Evolutionary conservation across 78 protist species (phyloP).

Genomic region (Cavenderia fasciculata): DNA sequence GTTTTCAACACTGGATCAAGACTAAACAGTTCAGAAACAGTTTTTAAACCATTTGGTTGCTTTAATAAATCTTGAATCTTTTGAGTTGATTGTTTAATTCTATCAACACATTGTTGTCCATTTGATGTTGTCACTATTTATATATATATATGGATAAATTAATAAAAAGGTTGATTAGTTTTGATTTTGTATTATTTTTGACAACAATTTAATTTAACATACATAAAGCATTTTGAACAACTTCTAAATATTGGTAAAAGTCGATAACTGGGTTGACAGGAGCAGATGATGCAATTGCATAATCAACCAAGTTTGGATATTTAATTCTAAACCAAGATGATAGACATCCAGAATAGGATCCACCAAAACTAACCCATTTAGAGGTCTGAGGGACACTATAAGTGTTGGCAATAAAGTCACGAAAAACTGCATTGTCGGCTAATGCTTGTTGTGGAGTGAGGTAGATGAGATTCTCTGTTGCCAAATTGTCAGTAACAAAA

Average conservation of each 20-base stretch:
- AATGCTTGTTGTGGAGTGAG: constrained; percentile 53
- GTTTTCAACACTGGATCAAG: constrained; percentile 14
- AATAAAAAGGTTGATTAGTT: background rate
- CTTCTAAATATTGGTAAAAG: constrained; percentile 26
- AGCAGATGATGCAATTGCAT: constrained; percentile 19
- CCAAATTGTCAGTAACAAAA: constrained; percentile 20
- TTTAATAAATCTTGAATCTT: constrained; percentile 19
- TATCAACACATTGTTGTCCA: constrained; percentile 36
- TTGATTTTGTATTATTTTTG: too few species aligned
- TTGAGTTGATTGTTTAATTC: constrained; percentile 37
- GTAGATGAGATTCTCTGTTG: constrained; percentile 41
- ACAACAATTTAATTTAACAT: too few species aligned
- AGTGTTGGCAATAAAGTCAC: constrained; percentile 22
- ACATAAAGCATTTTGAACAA: constrained; percentile 18
- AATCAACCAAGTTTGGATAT: constrained; percentile 64
- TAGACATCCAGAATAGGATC: constrained; percentile 80
- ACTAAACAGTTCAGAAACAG: constrained; percentile 19
- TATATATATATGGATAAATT: background rate
- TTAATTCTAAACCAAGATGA: constrained; percentile 60
- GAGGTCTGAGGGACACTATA: background rate
- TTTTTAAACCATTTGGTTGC: background rate
- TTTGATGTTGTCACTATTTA: background rate
- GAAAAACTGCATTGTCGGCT: constrained; percentile 54
- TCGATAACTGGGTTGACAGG: background rate
- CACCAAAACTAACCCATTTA: constrained; percentile 77